Evolutionary conservation across 148 eudicot genomes (phyloP), one percentile per base, ranked within the genome.

Genomic region (Fagopyrum homotropicum): DNA sequence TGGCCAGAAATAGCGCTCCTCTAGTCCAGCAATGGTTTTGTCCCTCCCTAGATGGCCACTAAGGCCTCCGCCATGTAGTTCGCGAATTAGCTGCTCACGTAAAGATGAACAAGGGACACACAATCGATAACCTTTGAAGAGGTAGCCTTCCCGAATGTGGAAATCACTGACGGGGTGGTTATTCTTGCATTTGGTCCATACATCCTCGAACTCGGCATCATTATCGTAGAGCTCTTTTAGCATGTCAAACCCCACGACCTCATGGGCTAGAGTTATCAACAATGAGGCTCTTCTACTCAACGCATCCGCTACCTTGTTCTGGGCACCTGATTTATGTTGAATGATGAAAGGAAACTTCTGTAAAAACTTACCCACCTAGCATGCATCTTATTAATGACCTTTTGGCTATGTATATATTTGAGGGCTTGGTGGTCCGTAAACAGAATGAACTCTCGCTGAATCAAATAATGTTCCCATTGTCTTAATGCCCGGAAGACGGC

Each of bases 401-500:
- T 50, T 76, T 76, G 45, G 73, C 64, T 46, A 49, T 72, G 17
- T 46, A 63, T n/a, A 29, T 64, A 22, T 29, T 63, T 76, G 4
- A 76, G 30, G 2, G 60, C 72, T 45, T 64, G 72, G 16, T 47
- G 54, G 50, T 68, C 72, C 11, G 60, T 19, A 50, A 63, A 49
- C 1, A 76, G 45, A 1, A 64, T 17, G 29, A 76, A 64, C 7
- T 29, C 8, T 6, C 52, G 48, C 22, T 50, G 45, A 26, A 17
- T 49, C 4, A 76, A 50, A 22, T 76, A 48, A 35, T 49, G 47
- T 2, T 49, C 44, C 59, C 45, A 76, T 19, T 66, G 56, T 1
- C 17, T 47, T 19, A 61, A 30, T 2, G 72, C 72, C 5, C 30
- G 35, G 3, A 61, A 35, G 2, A 51, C 52, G 2, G 0, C 73